Evolutionary conservation across 345 rosid species (phyloP).

Genomic region (Lepidium didymum): DNA sequence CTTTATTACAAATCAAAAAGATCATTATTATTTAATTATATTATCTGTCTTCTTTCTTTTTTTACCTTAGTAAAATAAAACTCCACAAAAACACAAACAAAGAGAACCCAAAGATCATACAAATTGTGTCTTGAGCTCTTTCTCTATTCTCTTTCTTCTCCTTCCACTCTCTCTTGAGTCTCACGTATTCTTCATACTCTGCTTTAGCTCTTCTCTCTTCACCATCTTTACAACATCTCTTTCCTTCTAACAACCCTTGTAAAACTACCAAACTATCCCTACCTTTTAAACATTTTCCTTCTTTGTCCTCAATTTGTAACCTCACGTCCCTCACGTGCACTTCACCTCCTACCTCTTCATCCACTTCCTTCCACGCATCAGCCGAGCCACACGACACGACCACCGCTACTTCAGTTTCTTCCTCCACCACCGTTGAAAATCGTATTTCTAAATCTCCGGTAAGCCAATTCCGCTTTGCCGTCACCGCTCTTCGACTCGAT

Average conservation of each 20-base stretch:
- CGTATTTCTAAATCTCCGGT: slow-evolving; percentile 47
- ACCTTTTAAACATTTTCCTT: slow-evolving; percentile 63
- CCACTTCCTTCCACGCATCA: slow-evolving; percentile 41
- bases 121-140: slow-evolving; percentile 27
- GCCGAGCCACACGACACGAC: slow-evolving; percentile 28
- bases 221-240: slow-evolving; percentile 38
- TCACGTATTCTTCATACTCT: slow-evolving; percentile 38
- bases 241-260: slow-evolving; percentile 34
- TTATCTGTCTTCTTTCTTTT: background rate
- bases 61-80: slow-evolving; percentile 37
- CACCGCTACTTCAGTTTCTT: background rate
- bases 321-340: slow-evolving; percentile 67
- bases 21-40: background rate
- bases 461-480: slow-evolving; percentile 65
- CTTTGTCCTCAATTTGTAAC: slow-evolving; percentile 68
- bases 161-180: slow-evolving; percentile 30
- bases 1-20: background rate
- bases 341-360: slow-evolving; percentile 56
- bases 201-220: background rate
- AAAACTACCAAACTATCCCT: slow-evolving; percentile 59
- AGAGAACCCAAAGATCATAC: slow-evolving; percentile 36
- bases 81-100: slow-evolving; percentile 50
- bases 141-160: slow-evolving; percentile 31
- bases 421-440: slow-evolving; percentile 34
- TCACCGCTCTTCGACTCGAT: slow-evolving; percentile 49